Evolutionary conservation across 106 monocot genomes (phyloP).

Genomic region (Allium sativum): DNA sequence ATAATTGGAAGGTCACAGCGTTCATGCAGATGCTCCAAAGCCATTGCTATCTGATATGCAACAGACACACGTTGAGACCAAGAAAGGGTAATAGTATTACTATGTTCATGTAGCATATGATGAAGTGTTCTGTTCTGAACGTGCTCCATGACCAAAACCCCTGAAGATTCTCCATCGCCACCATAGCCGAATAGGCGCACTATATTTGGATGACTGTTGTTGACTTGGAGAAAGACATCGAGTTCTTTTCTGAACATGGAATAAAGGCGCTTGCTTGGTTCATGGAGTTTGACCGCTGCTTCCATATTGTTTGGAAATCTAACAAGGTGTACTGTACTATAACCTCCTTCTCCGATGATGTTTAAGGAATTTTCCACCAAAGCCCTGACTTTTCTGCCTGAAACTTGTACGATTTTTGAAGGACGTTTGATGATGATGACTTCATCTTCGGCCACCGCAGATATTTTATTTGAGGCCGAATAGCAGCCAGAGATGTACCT

Average conservation of each 20-base stretch:
- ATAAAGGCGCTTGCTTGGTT: conserved; percentile 4
- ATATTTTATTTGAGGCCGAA: too few relatives aligned
- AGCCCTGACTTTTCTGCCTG: too few relatives aligned
- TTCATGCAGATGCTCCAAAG: conserved; percentile 60
- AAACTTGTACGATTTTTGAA: too few relatives aligned
- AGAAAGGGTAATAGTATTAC: conserved; percentile 9
- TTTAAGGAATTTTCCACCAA: neutral
- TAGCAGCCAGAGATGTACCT: too few relatives aligned
- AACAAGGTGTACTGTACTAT: neutral
- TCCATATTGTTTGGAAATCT: neutral
- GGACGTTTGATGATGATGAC: too few relatives aligned
- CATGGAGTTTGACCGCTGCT: conserved; percentile 5
- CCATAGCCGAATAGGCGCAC: conserved; percentile 2
- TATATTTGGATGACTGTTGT: neutral
- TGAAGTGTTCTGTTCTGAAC: conserved; percentile 59
- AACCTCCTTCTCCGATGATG: neutral
- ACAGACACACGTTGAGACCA: conserved; percentile 44
- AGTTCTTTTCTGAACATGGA: conserved; percentile 6
- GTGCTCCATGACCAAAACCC: conserved; percentile 51
- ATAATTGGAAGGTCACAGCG: conserved; percentile 42
- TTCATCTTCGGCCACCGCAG: too few relatives aligned
- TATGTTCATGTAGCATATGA: conserved; percentile 33
- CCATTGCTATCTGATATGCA: conserved; percentile 38
- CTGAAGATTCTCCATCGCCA: neutral
- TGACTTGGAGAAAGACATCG: neutral